Evolutionary conservation across 192 early-diverging fungal species (phyloP), one percentile per base, ranked within the genome.

Genomic region (Coemansia sp.): DNA sequence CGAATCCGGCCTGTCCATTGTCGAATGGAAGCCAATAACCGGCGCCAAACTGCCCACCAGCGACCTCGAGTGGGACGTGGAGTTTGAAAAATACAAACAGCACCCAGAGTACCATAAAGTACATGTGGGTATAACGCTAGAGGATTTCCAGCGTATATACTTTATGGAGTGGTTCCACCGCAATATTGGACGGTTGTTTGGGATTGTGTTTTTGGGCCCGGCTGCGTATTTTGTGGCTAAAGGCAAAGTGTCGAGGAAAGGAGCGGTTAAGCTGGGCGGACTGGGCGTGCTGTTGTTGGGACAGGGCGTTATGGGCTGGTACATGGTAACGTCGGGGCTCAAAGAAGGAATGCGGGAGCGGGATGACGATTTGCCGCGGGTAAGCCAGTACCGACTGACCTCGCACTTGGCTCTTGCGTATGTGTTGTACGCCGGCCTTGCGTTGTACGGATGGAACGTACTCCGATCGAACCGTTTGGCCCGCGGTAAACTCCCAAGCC

Each of bases 101-200:
- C 96, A 90, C 61, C 97, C 97, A 24, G 97, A 98, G 81, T 98
- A 95, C 78, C 93, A 94, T 76, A 82, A 92, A 88, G 79, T 95
- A 61, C 94, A 98, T 75, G 89, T 89, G 56, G 81, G 92, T 38
- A 94, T 98, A 73, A 88, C 87, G 2, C 71, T 97, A 17, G 79
- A 87, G 25, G 94, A 98, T 71, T 97, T 99, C 84, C 97, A 99
- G 80, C 87, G 80, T 56, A 99, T 97, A 61, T 99, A 95, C 75
- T 97, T 93, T 78, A 92, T 93, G 87, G 95, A 99, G 81, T 97
- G 97, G 95, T 89, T 89, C 54, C 95, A 99, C 68, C 87, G 97
- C 67, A 96, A 95, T 83, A 81, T 89, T 46, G 97, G 95, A n/a
- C 84, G 95, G 3, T 84, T 90, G 51, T 97, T 99, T 71, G 95